Conservation (phyloP, 2,329 filamentous ascomycete species). For the Beauveria sp. region DNA sequence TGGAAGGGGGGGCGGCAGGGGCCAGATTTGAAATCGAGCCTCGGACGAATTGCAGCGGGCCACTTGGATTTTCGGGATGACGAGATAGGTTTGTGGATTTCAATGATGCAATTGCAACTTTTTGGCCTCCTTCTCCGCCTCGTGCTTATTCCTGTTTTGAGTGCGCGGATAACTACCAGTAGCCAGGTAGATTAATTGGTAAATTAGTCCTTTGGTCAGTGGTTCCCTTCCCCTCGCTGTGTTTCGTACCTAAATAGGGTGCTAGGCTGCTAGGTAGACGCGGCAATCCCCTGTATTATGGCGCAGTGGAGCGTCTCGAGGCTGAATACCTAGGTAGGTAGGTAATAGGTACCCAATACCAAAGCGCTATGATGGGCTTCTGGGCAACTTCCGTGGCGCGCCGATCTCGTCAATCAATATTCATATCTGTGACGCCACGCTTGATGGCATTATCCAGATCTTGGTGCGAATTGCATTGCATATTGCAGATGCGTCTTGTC, state of each 20-base stretch:
- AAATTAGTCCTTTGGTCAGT: too few species aligned
- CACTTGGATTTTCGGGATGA: neutral
- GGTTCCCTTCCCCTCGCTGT: too few species aligned
- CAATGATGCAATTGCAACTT: too few species aligned
- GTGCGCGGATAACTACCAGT: too few species aligned
- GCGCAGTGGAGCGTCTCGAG: neutral
- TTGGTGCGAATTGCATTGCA: neutral
- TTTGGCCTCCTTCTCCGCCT: too few species aligned
- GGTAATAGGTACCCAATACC: neutral
- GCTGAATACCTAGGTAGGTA: neutral
- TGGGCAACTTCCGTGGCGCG: neutral
- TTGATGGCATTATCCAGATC: neutral
- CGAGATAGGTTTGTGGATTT: neutral
- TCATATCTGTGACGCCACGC: neutral
- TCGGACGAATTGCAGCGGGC: neutral
- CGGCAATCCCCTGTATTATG: too few species aligned
- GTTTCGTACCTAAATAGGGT: too few species aligned
- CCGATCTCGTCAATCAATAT: neutral
- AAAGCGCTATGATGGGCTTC: neutral
- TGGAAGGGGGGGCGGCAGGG: neutral
- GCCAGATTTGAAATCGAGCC: neutral
- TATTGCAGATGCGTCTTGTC: too few species aligned
- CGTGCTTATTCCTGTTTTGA: too few species aligned
- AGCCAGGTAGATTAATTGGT: too few species aligned
- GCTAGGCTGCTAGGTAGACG: too few species aligned